These are phyloP conservation scores for Phytophthora pseudosyringae DNA, from an alignment of 352 stramenopile species.

Conservation along the genomic window DNA sequence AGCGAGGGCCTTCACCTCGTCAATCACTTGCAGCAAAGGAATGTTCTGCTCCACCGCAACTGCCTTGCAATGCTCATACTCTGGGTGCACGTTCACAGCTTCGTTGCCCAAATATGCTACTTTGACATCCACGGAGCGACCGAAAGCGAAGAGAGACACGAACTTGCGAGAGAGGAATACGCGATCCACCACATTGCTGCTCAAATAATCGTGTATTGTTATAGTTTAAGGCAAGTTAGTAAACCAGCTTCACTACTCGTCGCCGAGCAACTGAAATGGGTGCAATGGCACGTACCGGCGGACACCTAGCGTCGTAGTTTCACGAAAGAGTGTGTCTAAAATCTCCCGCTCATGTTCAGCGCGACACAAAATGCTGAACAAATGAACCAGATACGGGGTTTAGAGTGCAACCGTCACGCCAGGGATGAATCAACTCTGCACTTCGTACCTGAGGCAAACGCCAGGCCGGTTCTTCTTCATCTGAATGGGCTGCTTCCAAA, in stretches of 20 bases:
- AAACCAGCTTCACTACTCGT: not conserved
- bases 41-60: conserved; percentile 50
- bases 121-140: conserved; percentile 63
- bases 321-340: conserved; percentile 69
- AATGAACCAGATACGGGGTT: not conserved
- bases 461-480: conserved; percentile 93
- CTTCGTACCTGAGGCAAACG: conserved; percentile 67
- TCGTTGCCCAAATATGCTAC: conserved; percentile 56
- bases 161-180: conserved; percentile 60
- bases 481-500: conserved; percentile 88
- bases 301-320: conserved; percentile 91
- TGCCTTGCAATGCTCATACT: conserved; percentile 87
- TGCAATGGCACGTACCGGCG: conserved; percentile 56
- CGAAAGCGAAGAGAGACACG: conserved; percentile 51
- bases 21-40: conserved; percentile 65
- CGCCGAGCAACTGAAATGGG: not conserved
- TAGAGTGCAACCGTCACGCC: not conserved
- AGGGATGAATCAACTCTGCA: not conserved
- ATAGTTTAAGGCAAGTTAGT: conserved; percentile 26
- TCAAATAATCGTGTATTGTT: conserved; percentile 31
- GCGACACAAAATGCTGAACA: conserved; percentile 75
- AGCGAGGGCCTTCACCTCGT: conserved; percentile 56
- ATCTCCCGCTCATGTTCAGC: conserved; percentile 60
- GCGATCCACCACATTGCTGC: conserved; percentile 65
- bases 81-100: conserved; percentile 77